These are phyloP conservation scores for Tetracentron sinense DNA, from an alignment of 164 flowering plant genomes.

Conservation along the genomic window DNA sequence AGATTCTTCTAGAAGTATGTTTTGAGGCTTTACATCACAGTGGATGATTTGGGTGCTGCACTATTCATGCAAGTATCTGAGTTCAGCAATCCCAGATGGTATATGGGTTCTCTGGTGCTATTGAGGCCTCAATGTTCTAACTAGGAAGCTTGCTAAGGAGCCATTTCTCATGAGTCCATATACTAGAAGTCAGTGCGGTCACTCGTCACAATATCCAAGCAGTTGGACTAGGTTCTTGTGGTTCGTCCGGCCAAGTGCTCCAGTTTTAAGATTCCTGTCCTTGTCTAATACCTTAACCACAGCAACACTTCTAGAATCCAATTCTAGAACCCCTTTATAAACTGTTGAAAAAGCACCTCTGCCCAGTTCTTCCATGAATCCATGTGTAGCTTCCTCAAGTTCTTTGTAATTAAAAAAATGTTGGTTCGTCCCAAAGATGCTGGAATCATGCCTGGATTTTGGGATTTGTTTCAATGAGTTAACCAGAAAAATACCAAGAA, in stretches of 20 bases:
- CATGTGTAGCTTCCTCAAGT: conserved; percentile 19
- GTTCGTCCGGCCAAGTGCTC: conserved; percentile 21
- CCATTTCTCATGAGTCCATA: too few species aligned
- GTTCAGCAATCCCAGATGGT: too few species aligned
- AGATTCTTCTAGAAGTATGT: too few species aligned
- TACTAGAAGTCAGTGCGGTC: too few species aligned
- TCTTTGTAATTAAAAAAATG: conserved; percentile 18
- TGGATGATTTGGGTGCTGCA: too few species aligned
- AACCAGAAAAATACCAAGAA: neutral
- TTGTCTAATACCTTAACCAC: conserved; percentile 23
- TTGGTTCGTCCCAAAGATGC: neutral
- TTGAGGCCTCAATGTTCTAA: too few species aligned
- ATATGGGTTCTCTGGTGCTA: too few species aligned
- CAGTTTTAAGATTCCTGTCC: conserved; percentile 19
- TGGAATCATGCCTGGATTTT: neutral
- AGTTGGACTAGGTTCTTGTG: conserved; percentile 25
- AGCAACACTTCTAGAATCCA: neutral
- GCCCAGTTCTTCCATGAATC: conserved; percentile 17
- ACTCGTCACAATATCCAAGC: too few species aligned
- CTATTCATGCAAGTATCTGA: too few species aligned
- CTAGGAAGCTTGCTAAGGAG: too few species aligned
- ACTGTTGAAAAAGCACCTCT: conserved; percentile 16
- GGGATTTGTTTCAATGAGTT: neutral
- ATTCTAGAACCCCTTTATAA: conserved; percentile 14
- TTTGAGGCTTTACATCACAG: too few species aligned